phyloP scores from a whole-genome alignment of 345 rosid species.

The Alliaria petiolata region DNA sequence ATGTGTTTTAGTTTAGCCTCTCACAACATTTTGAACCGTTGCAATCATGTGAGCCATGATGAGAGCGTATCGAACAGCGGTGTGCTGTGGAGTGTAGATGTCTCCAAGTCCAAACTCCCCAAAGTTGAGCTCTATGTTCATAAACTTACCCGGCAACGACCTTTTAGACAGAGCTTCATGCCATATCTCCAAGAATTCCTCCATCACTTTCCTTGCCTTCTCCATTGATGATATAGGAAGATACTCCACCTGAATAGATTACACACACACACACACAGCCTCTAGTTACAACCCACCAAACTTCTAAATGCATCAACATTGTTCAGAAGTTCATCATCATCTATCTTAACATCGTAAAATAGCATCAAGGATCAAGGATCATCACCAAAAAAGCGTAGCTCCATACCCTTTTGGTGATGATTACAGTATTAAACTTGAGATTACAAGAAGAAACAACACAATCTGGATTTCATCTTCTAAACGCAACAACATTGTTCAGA shows the following conservation, averaged over 20 bases:
- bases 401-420: no score
- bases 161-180: constrained; percentile 66
- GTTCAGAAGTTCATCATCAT: no score
- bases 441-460: not conserved
- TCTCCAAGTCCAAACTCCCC: constrained; percentile 71
- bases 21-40: constrained; percentile 55
- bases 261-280: constrained; percentile 3
- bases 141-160: constrained; percentile 71
- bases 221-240: constrained; percentile 82
- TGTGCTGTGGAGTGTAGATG: constrained; percentile 70
- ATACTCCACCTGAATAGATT: constrained; percentile 68
- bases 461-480: not conserved
- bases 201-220: constrained; percentile 64
- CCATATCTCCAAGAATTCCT: constrained; percentile 82
- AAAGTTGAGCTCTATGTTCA: constrained; percentile 64
- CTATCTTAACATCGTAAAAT: no score
- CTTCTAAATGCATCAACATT: not conserved
- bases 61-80: constrained; percentile 72
- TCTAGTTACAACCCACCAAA: not conserved
- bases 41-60: constrained; percentile 83
- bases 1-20: no score
- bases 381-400: no score
- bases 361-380: no score
- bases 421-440: no score
- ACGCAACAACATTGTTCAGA: not conserved